Evolutionary conservation across 345 rosid species (phyloP).

Genomic region (Alliaria petiolata): DNA sequence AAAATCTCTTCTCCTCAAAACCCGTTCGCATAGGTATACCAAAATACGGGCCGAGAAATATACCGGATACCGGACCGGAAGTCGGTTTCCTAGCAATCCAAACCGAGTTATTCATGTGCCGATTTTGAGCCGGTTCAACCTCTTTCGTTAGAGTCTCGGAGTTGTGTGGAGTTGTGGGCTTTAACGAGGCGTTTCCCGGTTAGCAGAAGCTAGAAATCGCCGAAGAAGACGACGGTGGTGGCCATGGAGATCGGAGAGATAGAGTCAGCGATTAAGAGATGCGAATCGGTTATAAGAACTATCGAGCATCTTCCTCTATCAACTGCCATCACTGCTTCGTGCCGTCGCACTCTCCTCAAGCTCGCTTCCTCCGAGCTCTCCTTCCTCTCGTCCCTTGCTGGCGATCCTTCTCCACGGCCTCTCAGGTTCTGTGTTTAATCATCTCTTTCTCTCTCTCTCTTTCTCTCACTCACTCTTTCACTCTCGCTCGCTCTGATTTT

Average conservation of each 20-base stretch:
- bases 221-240: not conserved
- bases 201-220: too few relatives aligned
- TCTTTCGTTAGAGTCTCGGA: not conserved
- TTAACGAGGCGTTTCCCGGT: too few relatives aligned
- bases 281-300: slow-evolving; percentile 39
- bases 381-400: slow-evolving; percentile 54
- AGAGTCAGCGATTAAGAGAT: slow-evolving; percentile 49
- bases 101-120: too few relatives aligned
- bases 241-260: slow-evolving; percentile 33
- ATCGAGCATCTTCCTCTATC: slow-evolving; percentile 38
- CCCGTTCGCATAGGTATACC: too few relatives aligned
- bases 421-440: slow-evolving; percentile 40
- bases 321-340: slow-evolving; percentile 36
- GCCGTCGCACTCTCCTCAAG: slow-evolving; percentile 64
- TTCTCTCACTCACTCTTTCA: not conserved
- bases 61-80: not conserved
- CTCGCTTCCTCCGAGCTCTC: slow-evolving; percentile 69
- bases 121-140: not conserved
- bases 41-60: not conserved
- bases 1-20: too few relatives aligned
- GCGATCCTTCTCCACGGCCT: slow-evolving; percentile 28
- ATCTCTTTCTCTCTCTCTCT: not conserved
- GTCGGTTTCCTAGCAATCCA: too few relatives aligned
- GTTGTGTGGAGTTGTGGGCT: too few relatives aligned
- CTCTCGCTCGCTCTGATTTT: not conserved